Conservation (phyloP, 1,139 yeast species). For the Candida pseudocylindracea region DNA sequence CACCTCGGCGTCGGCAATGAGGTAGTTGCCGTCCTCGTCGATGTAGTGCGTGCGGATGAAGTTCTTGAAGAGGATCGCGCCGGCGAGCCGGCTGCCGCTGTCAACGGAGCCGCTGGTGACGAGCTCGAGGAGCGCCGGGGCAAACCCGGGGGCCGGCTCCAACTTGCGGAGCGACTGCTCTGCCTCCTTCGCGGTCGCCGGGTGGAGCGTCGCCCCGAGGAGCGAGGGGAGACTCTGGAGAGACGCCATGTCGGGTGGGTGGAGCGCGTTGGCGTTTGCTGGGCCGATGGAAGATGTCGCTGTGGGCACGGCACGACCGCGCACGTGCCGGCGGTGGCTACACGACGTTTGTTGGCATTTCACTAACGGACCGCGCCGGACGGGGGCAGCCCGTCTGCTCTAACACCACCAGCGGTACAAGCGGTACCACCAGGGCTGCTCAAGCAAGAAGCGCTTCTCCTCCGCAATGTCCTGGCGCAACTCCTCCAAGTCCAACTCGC, state of each 20-base stretch:
- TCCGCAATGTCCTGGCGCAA: slow-evolving; percentile 24
- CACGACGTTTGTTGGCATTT: too few species aligned
- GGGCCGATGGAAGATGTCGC: too few species aligned
- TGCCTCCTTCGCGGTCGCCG: slow-evolving; percentile 34
- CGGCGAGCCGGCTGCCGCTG: slow-evolving; percentile 54
- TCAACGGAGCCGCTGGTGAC: slow-evolving; percentile 42
- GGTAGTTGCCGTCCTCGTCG: slow-evolving; percentile 67
- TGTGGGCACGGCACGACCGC: too few species aligned
- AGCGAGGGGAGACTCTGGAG: too few species aligned
- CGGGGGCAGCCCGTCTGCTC: not conserved
- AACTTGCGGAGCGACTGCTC: slow-evolving; percentile 33
- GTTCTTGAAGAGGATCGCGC: slow-evolving; percentile 79
- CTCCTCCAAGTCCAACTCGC: slow-evolving; percentile 19
- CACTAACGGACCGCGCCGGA: too few species aligned
- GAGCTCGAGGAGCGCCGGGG: slow-evolving; percentile 52
- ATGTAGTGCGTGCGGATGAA: slow-evolving; percentile 72
- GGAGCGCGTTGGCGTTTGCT: too few species aligned
- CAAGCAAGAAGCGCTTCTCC: slow-evolving; percentile 10
- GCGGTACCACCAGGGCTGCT: slow-evolving; percentile 11
- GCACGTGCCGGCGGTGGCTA: too few species aligned
- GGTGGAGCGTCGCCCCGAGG: slow-evolving; percentile 25
- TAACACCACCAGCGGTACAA: slow-evolving; percentile 18
- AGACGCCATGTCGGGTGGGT: too few species aligned
- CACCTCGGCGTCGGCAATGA: slow-evolving; percentile 40
- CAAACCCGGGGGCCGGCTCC: slow-evolving; percentile 52